Conservation (phyloP, 495 filamentous ascomycete genomes). For the Penicillium angulare region DNA sequence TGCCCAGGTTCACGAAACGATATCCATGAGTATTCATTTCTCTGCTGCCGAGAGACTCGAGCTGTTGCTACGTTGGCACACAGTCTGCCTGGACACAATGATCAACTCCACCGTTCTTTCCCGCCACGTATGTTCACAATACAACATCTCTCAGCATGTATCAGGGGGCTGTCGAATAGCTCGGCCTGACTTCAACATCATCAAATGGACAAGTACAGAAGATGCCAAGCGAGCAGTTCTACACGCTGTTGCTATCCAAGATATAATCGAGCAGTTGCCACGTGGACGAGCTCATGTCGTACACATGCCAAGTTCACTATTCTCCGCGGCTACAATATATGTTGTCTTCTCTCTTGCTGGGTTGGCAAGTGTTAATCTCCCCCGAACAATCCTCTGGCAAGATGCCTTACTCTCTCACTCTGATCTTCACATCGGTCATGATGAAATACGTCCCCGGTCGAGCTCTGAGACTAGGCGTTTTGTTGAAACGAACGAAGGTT, state of each 20-base stretch:
- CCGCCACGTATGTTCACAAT: slow-evolving; percentile 41
- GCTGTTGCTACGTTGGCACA: slow-evolving; percentile 49
- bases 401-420: slow-evolving; percentile 36
- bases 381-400: slow-evolving; percentile 44
- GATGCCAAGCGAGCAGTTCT: slow-evolving; percentile 46
- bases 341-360: slow-evolving; percentile 41
- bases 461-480: slow-evolving; percentile 40
- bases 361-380: slow-evolving; percentile 34
- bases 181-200: slow-evolving; percentile 34
- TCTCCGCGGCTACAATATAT: slow-evolving; percentile 45
- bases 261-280: slow-evolving; percentile 49
- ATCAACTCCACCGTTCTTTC: slow-evolving; percentile 43
- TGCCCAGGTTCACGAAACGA: slow-evolving; percentile 42
- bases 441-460: slow-evolving; percentile 17
- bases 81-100: slow-evolving; percentile 46
- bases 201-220: slow-evolving; percentile 37
- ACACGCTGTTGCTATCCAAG: slow-evolving; percentile 49
- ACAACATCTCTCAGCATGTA: slow-evolving; percentile 41
- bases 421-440: slow-evolving; percentile 32
- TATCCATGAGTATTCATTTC: slow-evolving; percentile 38
- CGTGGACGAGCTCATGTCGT: slow-evolving; percentile 47
- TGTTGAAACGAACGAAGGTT: slow-evolving; percentile 26
- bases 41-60: slow-evolving; percentile 40
- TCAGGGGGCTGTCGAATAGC: slow-evolving; percentile 26
- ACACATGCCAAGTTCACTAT: slow-evolving; percentile 47